Evolutionary conservation across 805 yeast species (phyloP), one percentile per base, ranked within the genome.

Genomic region (Scheffersomyces coipomensis): DNA sequence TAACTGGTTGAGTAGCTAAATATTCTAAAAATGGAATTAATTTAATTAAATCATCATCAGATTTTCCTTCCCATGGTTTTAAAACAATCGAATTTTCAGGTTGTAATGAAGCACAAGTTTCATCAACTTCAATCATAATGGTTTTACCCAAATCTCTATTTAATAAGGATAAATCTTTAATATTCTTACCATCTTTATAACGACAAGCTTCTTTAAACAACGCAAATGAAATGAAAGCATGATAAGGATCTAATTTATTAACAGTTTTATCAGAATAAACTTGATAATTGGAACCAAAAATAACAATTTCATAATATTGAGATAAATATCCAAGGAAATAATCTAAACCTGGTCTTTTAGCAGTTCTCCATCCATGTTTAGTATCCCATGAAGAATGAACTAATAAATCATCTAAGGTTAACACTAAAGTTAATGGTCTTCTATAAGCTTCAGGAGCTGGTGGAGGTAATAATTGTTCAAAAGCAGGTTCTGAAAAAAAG

Each of bases 281-380:
- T 81, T 82, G 83, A 53, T 85, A 84, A 60, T 87, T 87, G 44
- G 89, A 81, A 24, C 91, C 80, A 61, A 93, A 93, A 34, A 95
- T 69, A 38, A 93, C 98, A 59, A 93, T 83, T 70, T 93, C 99
- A 66, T 91, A 93, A 72, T 89, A 91, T 68, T 88, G 96, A 6
- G 97, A 86, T 52, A 93, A 72, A 66, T 93, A 93, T 21, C 95
- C 96, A 59, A 93, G 71, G 68, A 93, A 93, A 72, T 93, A 93
- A 64, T 95, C 99, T 45, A 88, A 82, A 46, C 99, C 99, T 24
- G 99, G 98, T 71, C 99, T 88, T 74, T 93, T 93, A 22, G 96
- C 98, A 12, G 97, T 91, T 69, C 93, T 83, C 99, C 99, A 93
- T 39, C 99, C 99, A 58, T 80, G 75, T 63, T 87, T 81, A 50